Conservation (phyloP, 495 filamentous ascomycete genomes). For the Aspergillus leporis region DNA sequence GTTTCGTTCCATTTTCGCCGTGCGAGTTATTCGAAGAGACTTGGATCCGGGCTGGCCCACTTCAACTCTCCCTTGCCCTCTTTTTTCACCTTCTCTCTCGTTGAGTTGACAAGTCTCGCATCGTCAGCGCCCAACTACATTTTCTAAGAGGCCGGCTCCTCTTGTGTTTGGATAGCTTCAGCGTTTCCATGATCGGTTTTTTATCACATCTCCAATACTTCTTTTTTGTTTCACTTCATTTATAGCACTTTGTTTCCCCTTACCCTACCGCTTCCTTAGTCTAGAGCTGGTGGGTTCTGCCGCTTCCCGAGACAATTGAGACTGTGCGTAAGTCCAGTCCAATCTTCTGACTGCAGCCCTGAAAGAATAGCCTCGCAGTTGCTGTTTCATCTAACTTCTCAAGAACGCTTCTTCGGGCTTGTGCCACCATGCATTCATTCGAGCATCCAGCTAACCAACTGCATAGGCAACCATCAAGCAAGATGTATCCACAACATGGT, state of each 20-base stretch:
- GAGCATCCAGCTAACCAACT: slow-evolving; percentile 13
- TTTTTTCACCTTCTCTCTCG: slow-evolving; percentile 30
- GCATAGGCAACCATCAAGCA: slow-evolving; percentile 1
- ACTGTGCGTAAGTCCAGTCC: slow-evolving; percentile 19
- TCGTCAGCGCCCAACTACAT: slow-evolving; percentile 22
- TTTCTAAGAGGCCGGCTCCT: slow-evolving; percentile 44
- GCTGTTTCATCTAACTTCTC: background rate
- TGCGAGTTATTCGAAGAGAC: slow-evolving; percentile 41
- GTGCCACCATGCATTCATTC: slow-evolving; percentile 21
- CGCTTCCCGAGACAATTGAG: slow-evolving; percentile 13
- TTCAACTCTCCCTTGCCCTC: slow-evolving; percentile 38
- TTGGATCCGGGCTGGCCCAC: slow-evolving; percentile 45
- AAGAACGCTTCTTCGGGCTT: slow-evolving; percentile 20
- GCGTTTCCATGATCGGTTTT: slow-evolving; percentile 23
- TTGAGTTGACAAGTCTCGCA: slow-evolving; percentile 23
- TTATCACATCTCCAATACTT: slow-evolving; percentile 10
- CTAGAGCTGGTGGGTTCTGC: slow-evolving; percentile 5
- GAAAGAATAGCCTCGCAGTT: background rate
- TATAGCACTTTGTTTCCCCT: slow-evolving; percentile 6
- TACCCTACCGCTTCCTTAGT: slow-evolving; percentile 2
- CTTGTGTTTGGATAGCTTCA: slow-evolving; percentile 27
- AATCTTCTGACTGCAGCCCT: slow-evolving; percentile 11
- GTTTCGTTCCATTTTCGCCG: slow-evolving; percentile 41
- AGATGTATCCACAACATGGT: slow-evolving; percentile 55
- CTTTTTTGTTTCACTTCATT: slow-evolving; percentile 16